Conservation (phyloP, 1,284 basidiomycete genomes). For the Ceratobasidium sp. region DNA sequence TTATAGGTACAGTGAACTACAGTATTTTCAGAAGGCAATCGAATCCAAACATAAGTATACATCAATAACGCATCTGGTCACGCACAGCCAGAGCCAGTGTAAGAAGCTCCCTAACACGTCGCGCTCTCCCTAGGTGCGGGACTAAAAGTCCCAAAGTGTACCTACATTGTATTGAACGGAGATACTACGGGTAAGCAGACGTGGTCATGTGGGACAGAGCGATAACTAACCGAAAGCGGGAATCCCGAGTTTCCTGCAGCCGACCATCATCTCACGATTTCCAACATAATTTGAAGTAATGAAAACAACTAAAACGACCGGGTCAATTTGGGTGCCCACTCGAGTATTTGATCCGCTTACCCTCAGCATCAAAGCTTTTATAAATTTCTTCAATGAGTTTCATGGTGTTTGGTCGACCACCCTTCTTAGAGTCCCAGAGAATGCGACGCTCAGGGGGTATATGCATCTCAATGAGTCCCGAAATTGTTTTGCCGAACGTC, state of each 20-base stretch:
- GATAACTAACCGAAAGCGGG: conserved; percentile 49
- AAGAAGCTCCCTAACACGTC: neutral
- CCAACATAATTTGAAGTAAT: conserved; percentile 82
- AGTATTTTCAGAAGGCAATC: neutral
- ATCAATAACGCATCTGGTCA: neutral
- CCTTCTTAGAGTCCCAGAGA: conserved; percentile 78
- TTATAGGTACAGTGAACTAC: conserved; percentile 7
- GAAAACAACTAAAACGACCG: conserved; percentile 69
- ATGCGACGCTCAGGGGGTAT: conserved; percentile 73
- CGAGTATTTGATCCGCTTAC: conserved; percentile 57
- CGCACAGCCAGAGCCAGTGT: neutral
- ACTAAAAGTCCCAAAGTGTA: conserved; percentile 42
- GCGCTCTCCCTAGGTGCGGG: neutral
- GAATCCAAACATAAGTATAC: conserved; percentile 36
- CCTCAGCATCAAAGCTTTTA: conserved; percentile 76
- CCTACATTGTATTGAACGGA: neutral
- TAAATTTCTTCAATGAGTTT: conserved; percentile 77
- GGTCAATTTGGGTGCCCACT: neutral
- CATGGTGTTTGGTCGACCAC: conserved; percentile 82
- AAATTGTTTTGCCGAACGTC: conserved; percentile 82
- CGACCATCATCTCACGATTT: conserved; percentile 80
- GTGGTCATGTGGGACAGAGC: conserved; percentile 16
- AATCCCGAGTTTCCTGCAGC: conserved; percentile 71
- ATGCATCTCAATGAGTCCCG: conserved; percentile 74
- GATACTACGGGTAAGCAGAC: conserved; percentile 23